Evolutionary conservation across 2,329 filamentous ascomycete species (phyloP).

Genomic region (Fusarium verticillioides): DNA sequence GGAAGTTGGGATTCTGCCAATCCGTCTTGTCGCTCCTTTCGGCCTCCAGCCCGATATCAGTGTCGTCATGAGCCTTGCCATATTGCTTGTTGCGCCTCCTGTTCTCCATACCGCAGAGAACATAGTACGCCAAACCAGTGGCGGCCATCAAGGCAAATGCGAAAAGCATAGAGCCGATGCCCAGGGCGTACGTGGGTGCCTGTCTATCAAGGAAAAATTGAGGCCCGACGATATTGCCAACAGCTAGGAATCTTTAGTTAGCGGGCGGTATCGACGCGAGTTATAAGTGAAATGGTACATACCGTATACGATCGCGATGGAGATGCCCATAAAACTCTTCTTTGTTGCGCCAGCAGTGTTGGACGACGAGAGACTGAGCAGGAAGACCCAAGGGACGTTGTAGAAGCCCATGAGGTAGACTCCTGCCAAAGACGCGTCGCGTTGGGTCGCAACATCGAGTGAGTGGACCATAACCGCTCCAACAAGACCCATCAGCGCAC

Average conservation of each 20-base stretch:
- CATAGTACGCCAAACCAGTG: constrained; percentile 35
- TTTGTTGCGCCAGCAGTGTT: constrained; percentile 48
- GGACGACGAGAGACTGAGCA: constrained; percentile 46
- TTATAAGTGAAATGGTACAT: neutral
- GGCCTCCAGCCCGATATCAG: constrained; percentile 4
- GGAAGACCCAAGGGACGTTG: constrained; percentile 46
- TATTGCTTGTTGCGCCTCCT: constrained; percentile 29
- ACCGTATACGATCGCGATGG: constrained; percentile 46
- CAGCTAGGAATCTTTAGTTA: constrained; percentile 6
- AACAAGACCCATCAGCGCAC: constrained; percentile 36
- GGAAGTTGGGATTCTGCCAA: constrained; percentile 32
- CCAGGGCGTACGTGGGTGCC: constrained; percentile 44
- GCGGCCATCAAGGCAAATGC: constrained; percentile 44
- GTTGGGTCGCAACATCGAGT: constrained; percentile 19
- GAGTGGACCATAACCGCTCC: constrained; percentile 45
- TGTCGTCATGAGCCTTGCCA: constrained; percentile 5
- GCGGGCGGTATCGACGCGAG: no score
- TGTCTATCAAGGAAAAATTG: constrained; percentile 45
- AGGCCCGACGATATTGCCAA: constrained; percentile 48
- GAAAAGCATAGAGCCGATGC: constrained; percentile 44
- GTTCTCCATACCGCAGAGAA: constrained; percentile 40
- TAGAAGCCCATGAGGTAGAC: constrained; percentile 51
- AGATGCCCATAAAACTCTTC: constrained; percentile 46
- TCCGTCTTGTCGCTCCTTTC: constrained; percentile 31
- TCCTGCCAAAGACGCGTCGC: constrained; percentile 45